phyloP scores from a whole-genome alignment of 495 filamentous ascomycete genomes.

The Chlorociboria aeruginascens region DNA sequence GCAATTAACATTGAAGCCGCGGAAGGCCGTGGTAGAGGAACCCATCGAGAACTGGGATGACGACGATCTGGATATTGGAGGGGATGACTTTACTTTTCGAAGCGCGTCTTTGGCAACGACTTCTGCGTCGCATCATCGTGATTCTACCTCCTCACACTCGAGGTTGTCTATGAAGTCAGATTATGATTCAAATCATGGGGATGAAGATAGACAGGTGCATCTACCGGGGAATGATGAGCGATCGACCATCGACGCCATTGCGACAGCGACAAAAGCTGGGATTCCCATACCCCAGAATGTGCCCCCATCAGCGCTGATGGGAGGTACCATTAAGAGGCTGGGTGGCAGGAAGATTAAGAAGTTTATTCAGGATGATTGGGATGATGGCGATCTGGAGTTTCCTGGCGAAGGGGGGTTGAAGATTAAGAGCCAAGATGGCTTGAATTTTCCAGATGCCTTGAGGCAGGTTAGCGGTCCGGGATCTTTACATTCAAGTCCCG shows the following conservation, averaged over 20 bases:
- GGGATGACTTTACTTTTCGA: slow-evolving; percentile 57
- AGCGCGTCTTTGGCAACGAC: slow-evolving; percentile 47
- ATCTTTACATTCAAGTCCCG: slow-evolving; percentile 29
- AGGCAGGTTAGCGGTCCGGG: slow-evolving; percentile 43
- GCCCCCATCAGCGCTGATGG: slow-evolving; percentile 85
- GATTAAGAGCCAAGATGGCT: slow-evolving; percentile 47
- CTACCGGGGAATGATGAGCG: slow-evolving; percentile 68
- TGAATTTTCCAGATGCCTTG: slow-evolving; percentile 55
- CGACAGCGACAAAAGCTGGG: slow-evolving; percentile 73
- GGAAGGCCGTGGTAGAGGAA: slow-evolving; percentile 43
- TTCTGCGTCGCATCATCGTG: slow-evolving; percentile 47
- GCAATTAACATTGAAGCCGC: slow-evolving; percentile 41
- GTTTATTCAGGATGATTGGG: slow-evolving; percentile 69
- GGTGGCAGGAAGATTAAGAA: slow-evolving; percentile 71
- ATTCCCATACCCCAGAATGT: slow-evolving; percentile 86
- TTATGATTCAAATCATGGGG: slow-evolving; percentile 57
- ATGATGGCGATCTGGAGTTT: slow-evolving; percentile 83
- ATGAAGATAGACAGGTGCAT: slow-evolving; percentile 78
- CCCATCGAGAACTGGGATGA: slow-evolving; percentile 82
- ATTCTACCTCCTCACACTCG: slow-evolving; percentile 54
- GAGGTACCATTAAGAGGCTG: slow-evolving; percentile 87
- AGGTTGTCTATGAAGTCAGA: slow-evolving; percentile 71
- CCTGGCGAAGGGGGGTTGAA: slow-evolving; percentile 43
- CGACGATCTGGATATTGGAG: slow-evolving; percentile 66
- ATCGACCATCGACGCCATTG: slow-evolving; percentile 71